Evolutionary conservation across 371 early-diverging fungal species (phyloP).

Genomic region (Fennellomyces sp.): DNA sequence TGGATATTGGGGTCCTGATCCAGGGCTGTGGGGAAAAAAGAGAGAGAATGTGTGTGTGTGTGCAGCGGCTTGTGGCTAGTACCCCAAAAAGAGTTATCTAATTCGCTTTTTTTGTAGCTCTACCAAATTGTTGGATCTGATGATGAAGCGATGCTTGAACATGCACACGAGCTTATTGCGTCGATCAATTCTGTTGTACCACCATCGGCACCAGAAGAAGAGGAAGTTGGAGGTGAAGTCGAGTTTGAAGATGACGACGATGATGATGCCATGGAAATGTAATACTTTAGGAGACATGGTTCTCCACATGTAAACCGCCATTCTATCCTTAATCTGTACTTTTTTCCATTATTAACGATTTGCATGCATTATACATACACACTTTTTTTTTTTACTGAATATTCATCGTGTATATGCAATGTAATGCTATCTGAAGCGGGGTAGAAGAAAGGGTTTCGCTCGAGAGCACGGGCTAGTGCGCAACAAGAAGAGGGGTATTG

Average conservation of each 20-base stretch:
- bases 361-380: slow-evolving; percentile 7
- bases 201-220: slow-evolving; percentile 39
- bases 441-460: not conserved
- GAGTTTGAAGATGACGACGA: slow-evolving; percentile 42
- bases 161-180: slow-evolving; percentile 67
- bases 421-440: not conserved
- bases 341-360: not conserved
- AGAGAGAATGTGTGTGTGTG: slow-evolving; percentile 1
- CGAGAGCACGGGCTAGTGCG: not conserved
- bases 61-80: slow-evolving; percentile 14
- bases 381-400: not conserved
- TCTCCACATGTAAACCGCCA: not conserved
- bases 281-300: not conserved
- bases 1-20: not conserved
- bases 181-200: slow-evolving; percentile 58
- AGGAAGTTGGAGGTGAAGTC: slow-evolving; percentile 26
- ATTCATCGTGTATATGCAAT: not conserved
- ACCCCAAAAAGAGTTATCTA: not conserved
- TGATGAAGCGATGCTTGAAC: slow-evolving; percentile 71
- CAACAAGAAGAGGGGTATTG: too few species aligned
- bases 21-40: slow-evolving; percentile 4
- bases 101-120: slow-evolving; percentile 41
- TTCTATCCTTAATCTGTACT: not conserved
- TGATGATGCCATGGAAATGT: slow-evolving; percentile 55
- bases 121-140: slow-evolving; percentile 61